A percentile compares a stretch with the other conserved stretches of the same genome.
Evolutionary conservation across 257 asterid genomes (phyloP).

Genomic region (Hygrophila difformis): DNA sequence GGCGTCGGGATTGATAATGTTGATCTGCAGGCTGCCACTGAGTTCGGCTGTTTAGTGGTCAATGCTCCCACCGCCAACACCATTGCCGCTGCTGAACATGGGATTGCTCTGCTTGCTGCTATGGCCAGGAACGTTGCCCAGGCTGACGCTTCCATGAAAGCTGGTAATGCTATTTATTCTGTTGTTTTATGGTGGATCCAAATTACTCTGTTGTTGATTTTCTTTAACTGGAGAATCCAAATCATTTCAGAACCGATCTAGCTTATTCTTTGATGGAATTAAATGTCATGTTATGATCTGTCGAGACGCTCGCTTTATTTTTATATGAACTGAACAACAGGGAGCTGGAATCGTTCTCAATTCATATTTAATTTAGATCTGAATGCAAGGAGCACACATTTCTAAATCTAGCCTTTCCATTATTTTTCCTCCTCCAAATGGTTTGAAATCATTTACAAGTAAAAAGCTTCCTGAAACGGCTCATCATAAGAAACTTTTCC

Average conservation of each 20-base stretch:
- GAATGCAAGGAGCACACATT: too few species aligned
- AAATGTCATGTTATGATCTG: too few species aligned
- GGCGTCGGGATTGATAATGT: constrained; percentile 95
- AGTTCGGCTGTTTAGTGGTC: constrained; percentile 81
- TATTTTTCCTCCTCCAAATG: too few species aligned
- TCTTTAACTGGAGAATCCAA: too few species aligned
- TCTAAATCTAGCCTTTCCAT: too few species aligned
- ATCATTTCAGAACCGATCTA: too few species aligned
- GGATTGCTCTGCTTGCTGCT: constrained; percentile 64
- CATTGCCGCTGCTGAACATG: constrained; percentile 94
- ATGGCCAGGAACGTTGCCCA: constrained; percentile 94
- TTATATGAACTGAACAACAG: too few species aligned
- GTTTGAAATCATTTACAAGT: too few species aligned
- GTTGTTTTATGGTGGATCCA: constrained; percentile 8
- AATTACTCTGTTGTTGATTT: too few species aligned
- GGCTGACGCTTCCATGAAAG: constrained; percentile 92
- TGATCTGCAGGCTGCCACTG: constrained; percentile 96
- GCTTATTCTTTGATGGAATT: too few species aligned
- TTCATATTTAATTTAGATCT: constrained; percentile 15
- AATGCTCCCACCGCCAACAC: constrained; percentile 96
- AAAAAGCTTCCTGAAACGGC: not conserved
- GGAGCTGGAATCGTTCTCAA: too few species aligned
- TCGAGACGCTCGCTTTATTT: too few species aligned
- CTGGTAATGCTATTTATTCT: constrained; percentile 35
- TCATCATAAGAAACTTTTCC: not conserved